Percentiles rank a stretch among this genome's conserved stretches.
Evolutionary conservation across 345 rosid genomes (phyloP).

Genomic region (Streptanthus diversifolius): DNA sequence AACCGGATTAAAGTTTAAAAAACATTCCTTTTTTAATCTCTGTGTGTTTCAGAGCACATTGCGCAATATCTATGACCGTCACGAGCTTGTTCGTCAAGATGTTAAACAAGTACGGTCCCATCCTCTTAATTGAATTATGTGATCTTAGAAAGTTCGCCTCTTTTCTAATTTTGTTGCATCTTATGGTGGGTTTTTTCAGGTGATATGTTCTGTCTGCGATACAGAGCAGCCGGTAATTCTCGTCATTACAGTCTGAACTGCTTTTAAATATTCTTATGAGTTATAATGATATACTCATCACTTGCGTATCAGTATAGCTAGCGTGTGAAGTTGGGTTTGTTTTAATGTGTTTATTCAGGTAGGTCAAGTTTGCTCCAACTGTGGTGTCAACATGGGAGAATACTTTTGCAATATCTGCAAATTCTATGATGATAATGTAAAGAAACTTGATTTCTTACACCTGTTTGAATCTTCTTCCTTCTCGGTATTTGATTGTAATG

Average conservation of each 20-base stretch:
- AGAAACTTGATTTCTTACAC: not conserved
- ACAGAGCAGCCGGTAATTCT: conserved; percentile 87
- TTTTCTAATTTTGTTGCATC: not conserved
- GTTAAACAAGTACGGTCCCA: conserved; percentile 62
- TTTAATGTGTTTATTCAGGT: conserved; percentile 40
- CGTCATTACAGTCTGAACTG: conserved; percentile 15
- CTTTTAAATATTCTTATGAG: not conserved
- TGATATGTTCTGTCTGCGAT: conserved; percentile 87
- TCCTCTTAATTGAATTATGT: not conserved
- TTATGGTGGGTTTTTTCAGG: conserved; percentile 39
- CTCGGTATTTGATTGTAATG: not conserved
- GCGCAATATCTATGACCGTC: conserved; percentile 58
- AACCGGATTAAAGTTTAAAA: not conserved
- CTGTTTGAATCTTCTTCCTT: not conserved
- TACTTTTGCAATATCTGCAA: conserved; percentile 87
- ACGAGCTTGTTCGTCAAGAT: conserved; percentile 76
- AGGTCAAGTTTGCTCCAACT: conserved; percentile 77
- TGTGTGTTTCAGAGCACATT: conserved; percentile 46
- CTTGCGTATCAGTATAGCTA: not conserved
- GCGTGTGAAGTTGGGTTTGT: conserved; percentile 10
- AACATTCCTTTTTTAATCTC: not conserved
- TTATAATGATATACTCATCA: not conserved
- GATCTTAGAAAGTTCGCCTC: not conserved
- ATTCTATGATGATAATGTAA: conserved; percentile 91
- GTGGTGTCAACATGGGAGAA: conserved; percentile 99